These are phyloP conservation scores for Fomitopsis pulvina DNA, from an alignment of 768 basidiomycete genomes.

Conservation along the genomic window DNA sequence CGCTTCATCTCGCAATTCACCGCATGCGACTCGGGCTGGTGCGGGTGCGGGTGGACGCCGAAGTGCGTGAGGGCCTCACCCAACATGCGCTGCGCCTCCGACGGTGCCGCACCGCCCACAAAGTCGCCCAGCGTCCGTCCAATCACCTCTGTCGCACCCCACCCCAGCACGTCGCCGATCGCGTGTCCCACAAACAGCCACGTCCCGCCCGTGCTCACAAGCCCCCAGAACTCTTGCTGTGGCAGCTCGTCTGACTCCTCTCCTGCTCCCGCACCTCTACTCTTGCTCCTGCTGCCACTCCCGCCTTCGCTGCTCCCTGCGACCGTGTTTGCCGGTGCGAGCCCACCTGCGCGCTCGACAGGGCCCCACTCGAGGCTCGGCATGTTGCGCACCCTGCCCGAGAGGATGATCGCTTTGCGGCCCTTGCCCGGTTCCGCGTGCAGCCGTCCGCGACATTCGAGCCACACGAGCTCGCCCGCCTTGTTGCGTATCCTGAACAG, in stretches of 20 bases:
- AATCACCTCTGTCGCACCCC: slow-evolving; percentile 45
- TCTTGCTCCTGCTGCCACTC: not conserved
- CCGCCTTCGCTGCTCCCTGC: slow-evolving; percentile 1
- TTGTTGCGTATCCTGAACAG: slow-evolving; percentile 80
- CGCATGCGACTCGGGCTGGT: slow-evolving; percentile 18
- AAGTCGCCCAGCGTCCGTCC: slow-evolving; percentile 40
- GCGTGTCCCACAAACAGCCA: slow-evolving; percentile 45
- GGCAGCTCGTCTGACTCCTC: slow-evolving; percentile 20
- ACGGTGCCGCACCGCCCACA: slow-evolving; percentile 11
- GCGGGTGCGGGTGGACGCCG: slow-evolving; percentile 4
- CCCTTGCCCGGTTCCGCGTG: slow-evolving; percentile 93
- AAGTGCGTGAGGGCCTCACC: slow-evolving; percentile 17
- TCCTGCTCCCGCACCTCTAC: not conserved
- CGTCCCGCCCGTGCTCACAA: slow-evolving; percentile 37
- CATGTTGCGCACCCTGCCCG: slow-evolving; percentile 68
- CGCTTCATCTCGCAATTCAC: slow-evolving; percentile 32
- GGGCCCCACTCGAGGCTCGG: slow-evolving; percentile 55
- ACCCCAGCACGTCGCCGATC: slow-evolving; percentile 61
- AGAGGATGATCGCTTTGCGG: slow-evolving; percentile 89
- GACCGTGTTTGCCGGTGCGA: slow-evolving; percentile 10
- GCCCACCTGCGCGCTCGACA: slow-evolving; percentile 46
- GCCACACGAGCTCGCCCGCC: slow-evolving; percentile 68
- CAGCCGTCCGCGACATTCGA: slow-evolving; percentile 84
- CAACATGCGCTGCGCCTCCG: slow-evolving; percentile 16
- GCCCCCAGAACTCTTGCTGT: slow-evolving; percentile 48